Base-by-base conservation (phyloP, 371 early-diverging fungal species). In the Dinochytrium kinnereticum region DNA sequence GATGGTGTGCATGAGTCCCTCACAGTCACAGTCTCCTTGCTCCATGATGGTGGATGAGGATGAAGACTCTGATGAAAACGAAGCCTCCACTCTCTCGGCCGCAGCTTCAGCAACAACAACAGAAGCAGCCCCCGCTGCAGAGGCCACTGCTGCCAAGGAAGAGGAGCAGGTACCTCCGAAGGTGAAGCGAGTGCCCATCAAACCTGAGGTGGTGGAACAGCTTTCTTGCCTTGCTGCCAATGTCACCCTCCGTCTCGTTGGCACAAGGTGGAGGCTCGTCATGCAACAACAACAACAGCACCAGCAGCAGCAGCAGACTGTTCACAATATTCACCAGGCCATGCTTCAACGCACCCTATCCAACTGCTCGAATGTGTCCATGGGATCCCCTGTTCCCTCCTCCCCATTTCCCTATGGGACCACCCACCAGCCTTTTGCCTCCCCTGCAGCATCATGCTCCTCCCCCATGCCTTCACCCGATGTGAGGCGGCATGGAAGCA, bases 131-230 rank as follows among this genome's bases (percentile, higher is more conserved):
- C n/a, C n/a, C n/a, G n/a, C n/a, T n/a, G n/a, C n/a, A n/a, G n/a
- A n/a, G n/a, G n/a, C n/a, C n/a, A n/a, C n/a, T n/a, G n/a, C n/a
- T n/a, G n/a, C n/a, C n/a, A n/a, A n/a, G n/a, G n/a, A n/a, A n/a
- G n/a, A n/a, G n/a, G n/a, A n/a, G n/a, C n/a, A n/a, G n/a, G n/a
- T 19, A 13, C 7, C 44, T 19, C 44, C 7, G 44, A 44, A 44
- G 19, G 13, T 19, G 19, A 44, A 44, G 19, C 44, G 44, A 13
- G 19, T 44, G 13, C 44, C 44, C 55, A 53, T 53, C 55, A 53
- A 53, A 53, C 55, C 55, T 53, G 55, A 53, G 26, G 55, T 53
- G 5, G 55, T 53, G 7, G 55, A 53, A 53, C 55, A 53, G 55
- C 55, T 53, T 24, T 53, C 55, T 5, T 53, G 55, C 24, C 55